phyloP scores from a whole-genome alignment of 352 stramenopile genomes.

The Globisporangium acanthophoron region DNA sequence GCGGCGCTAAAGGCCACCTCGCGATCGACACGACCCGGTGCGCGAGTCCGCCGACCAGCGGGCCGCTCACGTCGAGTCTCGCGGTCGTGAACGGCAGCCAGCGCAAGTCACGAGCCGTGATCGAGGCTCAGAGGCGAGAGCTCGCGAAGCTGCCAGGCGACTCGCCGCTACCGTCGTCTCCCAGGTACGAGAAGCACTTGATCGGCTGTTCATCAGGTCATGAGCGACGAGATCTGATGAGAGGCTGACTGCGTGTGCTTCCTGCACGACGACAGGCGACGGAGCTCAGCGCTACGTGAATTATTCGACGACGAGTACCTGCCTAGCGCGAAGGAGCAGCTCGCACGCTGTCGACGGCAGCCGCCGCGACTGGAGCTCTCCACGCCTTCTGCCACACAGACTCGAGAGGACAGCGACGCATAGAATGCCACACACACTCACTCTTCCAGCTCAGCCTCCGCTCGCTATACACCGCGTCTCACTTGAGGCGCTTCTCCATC shows the following conservation, averaged over 20 bases:
- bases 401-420: neutral
- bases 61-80: conserved; percentile 9
- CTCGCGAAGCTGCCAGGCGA: conserved; percentile 4
- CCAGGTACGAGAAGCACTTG: neutral
- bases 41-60: conserved; percentile 13
- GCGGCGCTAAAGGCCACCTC: conserved; percentile 48
- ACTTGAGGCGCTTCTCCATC: conserved; percentile 21
- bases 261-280: neutral
- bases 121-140: conserved; percentile 1
- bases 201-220: neutral
- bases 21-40: conserved; percentile 44
- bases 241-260: neutral
- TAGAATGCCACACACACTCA: neutral
- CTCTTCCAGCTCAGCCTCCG: too few species aligned
- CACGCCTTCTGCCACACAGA: neutral
- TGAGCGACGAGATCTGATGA: neutral
- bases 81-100: conserved; percentile 4
- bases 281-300: conserved; percentile 26
- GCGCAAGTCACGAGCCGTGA: conserved; percentile 1
- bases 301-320: conserved; percentile 62
- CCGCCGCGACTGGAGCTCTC: neutral
- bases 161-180: neutral
- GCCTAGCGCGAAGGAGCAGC: conserved; percentile 47
- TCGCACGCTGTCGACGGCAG: conserved; percentile 28
- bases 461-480: neutral